Evolutionary conservation across 805 yeast genomes (phyloP).

Genomic region (Metschnikowia vanudenii): DNA sequence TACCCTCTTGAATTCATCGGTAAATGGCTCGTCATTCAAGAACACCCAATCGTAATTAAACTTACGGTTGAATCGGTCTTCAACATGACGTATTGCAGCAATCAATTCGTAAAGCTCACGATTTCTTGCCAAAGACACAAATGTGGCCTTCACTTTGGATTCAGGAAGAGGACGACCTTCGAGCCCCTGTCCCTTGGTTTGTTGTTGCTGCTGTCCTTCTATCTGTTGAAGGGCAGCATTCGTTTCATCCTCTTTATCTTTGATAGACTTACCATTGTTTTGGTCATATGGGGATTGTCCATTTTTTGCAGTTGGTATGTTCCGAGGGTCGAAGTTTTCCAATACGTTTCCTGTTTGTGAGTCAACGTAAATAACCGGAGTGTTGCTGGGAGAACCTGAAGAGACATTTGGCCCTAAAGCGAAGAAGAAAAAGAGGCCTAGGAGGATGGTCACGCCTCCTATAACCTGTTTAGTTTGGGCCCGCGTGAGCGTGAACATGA

Average conservation of each 20-base stretch:
- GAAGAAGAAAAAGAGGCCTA: constrained; percentile 4
- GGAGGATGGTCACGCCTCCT: constrained; percentile 7
- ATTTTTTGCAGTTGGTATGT: neutral
- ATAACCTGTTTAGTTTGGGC: constrained; percentile 5
- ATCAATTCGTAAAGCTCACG: constrained; percentile 15
- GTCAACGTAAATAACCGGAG: constrained; percentile 19
- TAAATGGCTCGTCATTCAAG: constrained; percentile 25
- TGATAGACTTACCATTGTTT: constrained; percentile 1
- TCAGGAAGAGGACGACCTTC: constrained; percentile 14
- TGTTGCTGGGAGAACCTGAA: neutral
- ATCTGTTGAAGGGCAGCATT: constrained; percentile 14
- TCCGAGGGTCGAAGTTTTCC: constrained; percentile 5
- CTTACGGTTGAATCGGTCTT: constrained; percentile 23
- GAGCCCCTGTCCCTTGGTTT: constrained; percentile 1
- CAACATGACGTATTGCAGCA: constrained; percentile 23
- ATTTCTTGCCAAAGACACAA: constrained; percentile 20
- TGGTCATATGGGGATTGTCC: neutral
- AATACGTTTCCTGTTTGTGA: constrained; percentile 14
- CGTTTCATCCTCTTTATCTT: constrained; percentile 10
- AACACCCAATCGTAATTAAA: constrained; percentile 29
- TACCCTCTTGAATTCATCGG: constrained; percentile 21
- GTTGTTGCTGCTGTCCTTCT: too few species aligned
- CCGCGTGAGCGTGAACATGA: neutral
- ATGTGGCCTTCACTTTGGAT: constrained; percentile 16
- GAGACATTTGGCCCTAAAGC: neutral